Percentiles rank a stretch among this genome's conserved stretches.
Conservation (phyloP, 768 basidiomycete genomes). For the Suillus cothurnatus region DNA sequence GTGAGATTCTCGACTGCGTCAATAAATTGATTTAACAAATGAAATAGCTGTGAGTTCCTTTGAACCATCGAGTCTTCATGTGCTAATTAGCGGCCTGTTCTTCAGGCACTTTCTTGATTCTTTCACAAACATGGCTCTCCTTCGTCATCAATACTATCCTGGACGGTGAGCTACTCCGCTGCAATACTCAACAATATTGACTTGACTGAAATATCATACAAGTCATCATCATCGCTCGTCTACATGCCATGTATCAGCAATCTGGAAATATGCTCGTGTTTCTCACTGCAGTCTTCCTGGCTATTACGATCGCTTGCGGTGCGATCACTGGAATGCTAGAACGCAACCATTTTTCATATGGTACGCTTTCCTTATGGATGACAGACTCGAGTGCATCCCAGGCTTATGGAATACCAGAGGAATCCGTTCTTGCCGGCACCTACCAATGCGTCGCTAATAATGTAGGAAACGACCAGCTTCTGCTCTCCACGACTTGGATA, state of each 20-base stretch:
- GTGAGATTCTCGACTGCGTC: not conserved
- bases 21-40: not conserved
- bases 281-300: not conserved
- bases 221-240: not conserved
- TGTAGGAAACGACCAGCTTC: not conserved
- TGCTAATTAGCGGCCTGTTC: not conserved
- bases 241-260: conserved; percentile 1
- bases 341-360: not conserved
- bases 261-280: not conserved
- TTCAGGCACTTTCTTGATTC: not conserved
- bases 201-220: not conserved
- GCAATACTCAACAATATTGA: not conserved
- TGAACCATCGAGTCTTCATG: not conserved
- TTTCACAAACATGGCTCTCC: not conserved
- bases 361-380: not conserved
- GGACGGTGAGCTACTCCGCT: not conserved
- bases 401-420: not conserved
- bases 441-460: not conserved
- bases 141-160: not conserved
- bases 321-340: not conserved
- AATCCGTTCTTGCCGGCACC: not conserved
- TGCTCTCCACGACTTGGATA: not conserved
- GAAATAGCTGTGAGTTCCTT: not conserved
- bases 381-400: not conserved
- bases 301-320: not conserved